Evolutionary conservation across 2,329 filamentous ascomycete genomes (phyloP).

Genomic region (Pseudogymnoascus sp.): DNA sequence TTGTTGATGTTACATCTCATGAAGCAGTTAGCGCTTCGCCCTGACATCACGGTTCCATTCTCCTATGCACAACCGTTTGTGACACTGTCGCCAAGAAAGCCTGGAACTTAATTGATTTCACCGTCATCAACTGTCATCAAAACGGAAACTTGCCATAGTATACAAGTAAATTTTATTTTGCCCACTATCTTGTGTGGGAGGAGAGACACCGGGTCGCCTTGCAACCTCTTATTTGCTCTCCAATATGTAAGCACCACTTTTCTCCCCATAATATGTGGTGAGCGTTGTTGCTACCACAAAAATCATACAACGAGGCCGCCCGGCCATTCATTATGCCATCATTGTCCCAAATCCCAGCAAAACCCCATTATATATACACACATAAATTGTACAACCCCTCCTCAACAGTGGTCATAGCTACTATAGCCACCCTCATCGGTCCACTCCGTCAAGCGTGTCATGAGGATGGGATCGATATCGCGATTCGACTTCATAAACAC

Average conservation of each 20-base stretch:
- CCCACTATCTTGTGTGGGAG: neutral
- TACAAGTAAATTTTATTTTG: neutral
- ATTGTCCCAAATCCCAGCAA: neutral
- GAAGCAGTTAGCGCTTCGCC: neutral
- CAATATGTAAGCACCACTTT: neutral
- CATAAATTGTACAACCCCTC: neutral
- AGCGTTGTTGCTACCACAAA: neutral
- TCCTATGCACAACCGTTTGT: neutral
- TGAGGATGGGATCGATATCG: slow-evolving; percentile 16
- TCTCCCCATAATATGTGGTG: neutral
- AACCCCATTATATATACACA: neutral
- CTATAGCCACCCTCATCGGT: slow-evolving; percentile 19
- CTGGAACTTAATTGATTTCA: neutral
- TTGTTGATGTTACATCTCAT: neutral
- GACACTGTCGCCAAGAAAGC: neutral
- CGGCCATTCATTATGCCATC: neutral
- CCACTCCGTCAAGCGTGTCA: slow-evolving; percentile 22
- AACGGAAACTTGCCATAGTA: neutral
- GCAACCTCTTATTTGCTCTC: neutral
- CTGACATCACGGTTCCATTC: neutral
- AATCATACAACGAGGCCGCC: neutral
- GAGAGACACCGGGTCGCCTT: neutral
- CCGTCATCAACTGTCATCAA: neutral
- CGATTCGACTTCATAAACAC: slow-evolving; percentile 25
- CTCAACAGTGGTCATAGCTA: slow-evolving; percentile 23